Conservation (phyloP, 257 asterid genomes). For the Penstemon eatonii region DNA sequence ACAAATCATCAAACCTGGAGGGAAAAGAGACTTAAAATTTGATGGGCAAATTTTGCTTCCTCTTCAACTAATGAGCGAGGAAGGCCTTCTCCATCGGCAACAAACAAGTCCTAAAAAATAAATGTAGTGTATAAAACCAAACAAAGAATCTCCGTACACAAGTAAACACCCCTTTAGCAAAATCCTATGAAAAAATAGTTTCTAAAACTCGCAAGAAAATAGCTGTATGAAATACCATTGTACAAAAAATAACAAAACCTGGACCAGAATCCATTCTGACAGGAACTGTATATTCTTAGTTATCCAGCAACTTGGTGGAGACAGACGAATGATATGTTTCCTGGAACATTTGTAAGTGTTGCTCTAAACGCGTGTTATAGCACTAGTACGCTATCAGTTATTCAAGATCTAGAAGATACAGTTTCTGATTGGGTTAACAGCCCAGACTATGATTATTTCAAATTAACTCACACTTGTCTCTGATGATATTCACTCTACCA, state of each 20-base stretch:
- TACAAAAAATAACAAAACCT: background rate
- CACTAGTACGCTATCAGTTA: background rate
- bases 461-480: no score
- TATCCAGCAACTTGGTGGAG: background rate
- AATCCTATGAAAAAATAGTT: background rate
- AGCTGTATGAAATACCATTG: background rate
- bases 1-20: conserved; percentile 54
- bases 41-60: conserved; percentile 77
- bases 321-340: conserved; percentile 25
- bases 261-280: conserved; percentile 17
- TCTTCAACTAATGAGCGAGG: conserved; percentile 85
- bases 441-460: background rate
- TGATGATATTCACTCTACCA: no score
- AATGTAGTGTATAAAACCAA: conserved; percentile 13
- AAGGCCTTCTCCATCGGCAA: conserved; percentile 98
- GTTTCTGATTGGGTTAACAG: background rate
- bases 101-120: conserved; percentile 72
- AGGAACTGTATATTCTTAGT: background rate
- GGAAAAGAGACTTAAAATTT: conserved; percentile 68
- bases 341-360: conserved; percentile 13
- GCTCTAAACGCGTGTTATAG: conserved; percentile 5
- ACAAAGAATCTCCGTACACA: background rate
- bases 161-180: conserved; percentile 5
- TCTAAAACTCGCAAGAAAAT: background rate
- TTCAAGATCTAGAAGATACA: background rate